Conservation (phyloP, 805 yeast genomes). For the Spathaspora gorwiae region DNA sequence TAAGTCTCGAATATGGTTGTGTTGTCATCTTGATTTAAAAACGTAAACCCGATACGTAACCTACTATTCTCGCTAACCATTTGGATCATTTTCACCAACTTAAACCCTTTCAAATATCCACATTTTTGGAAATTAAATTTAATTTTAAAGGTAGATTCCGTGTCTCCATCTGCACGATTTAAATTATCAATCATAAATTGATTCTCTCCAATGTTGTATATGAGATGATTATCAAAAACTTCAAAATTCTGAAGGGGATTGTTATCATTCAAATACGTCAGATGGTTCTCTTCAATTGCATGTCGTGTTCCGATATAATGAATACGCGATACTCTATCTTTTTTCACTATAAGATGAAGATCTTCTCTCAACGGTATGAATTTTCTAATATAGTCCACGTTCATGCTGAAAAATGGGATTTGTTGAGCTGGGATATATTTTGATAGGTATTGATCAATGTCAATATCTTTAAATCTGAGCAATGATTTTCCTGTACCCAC, state of each 20-base stretch:
- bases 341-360: background rate
- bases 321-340: background rate
- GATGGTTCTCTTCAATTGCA: background rate
- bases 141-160: background rate
- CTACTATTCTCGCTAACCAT: slow-evolving; percentile 1
- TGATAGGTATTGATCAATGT: background rate
- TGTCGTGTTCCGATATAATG: background rate
- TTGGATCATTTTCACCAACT: slow-evolving; percentile 3
- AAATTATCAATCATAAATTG: slow-evolving; percentile 5
- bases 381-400: background rate
- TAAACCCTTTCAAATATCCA: slow-evolving; percentile 6
- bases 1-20: slow-evolving; percentile 7
- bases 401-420: background rate
- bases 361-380: background rate
- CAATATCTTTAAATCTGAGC: background rate
- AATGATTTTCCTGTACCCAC: background rate
- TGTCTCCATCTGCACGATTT: slow-evolving; percentile 1
- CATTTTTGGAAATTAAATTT: slow-evolving; percentile 1
- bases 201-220: slow-evolving; percentile 2
- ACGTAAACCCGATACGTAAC: slow-evolving; percentile 6
- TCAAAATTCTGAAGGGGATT: slow-evolving; percentile 5
- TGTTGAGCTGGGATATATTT: background rate
- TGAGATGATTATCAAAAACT: slow-evolving; percentile 6
- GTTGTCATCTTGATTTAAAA: background rate
- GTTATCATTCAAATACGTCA: slow-evolving; percentile 5